phyloP scores from a whole-genome alignment of 345 rosid species.

The Gossypium mustelinum region DNA sequence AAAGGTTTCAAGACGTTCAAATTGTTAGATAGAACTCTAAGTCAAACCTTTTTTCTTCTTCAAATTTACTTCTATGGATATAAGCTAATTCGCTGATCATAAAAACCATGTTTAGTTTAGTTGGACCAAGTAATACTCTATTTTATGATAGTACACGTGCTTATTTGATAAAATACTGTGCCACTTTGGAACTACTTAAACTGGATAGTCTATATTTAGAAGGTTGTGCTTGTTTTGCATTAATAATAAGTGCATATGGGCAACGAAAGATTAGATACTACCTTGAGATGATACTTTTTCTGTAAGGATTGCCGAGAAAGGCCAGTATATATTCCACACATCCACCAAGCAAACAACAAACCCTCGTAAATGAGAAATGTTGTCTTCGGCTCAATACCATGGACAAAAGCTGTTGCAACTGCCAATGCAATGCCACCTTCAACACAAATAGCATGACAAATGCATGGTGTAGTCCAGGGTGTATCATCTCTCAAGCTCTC shows the following conservation, averaged over 20 bases:
- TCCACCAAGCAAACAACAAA: slow-evolving; percentile 93
- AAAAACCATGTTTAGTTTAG: neutral
- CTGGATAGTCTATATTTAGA: neutral
- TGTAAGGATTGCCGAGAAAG: slow-evolving; percentile 72
- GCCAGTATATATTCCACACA: slow-evolving; percentile 96
- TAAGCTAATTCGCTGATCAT: neutral
- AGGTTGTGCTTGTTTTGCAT: neutral
- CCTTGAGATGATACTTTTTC: slow-evolving; percentile 90
- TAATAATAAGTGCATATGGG: neutral
- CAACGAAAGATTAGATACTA: slow-evolving; percentile 21
- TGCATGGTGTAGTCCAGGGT: slow-evolving; percentile 77
- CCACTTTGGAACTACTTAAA: neutral
- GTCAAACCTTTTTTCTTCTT: neutral
- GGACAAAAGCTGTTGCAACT: slow-evolving; percentile 55
- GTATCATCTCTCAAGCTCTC: slow-evolving; percentile 81
- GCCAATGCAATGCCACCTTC: slow-evolving; percentile 86
- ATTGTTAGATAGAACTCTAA: neutral
- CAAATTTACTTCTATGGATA: neutral
- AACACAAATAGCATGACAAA: slow-evolving; percentile 75
- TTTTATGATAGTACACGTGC: neutral
- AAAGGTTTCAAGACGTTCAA: neutral
- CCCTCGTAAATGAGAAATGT: slow-evolving; percentile 86
- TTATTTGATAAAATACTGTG: slow-evolving; percentile 4
- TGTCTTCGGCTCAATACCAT: slow-evolving; percentile 73
- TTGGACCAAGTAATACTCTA: neutral